Evolutionary conservation across 2,329 filamentous ascomycete species (phyloP), one percentile per base, ranked within the genome.

Genomic region (Hypomyces rosellus): DNA sequence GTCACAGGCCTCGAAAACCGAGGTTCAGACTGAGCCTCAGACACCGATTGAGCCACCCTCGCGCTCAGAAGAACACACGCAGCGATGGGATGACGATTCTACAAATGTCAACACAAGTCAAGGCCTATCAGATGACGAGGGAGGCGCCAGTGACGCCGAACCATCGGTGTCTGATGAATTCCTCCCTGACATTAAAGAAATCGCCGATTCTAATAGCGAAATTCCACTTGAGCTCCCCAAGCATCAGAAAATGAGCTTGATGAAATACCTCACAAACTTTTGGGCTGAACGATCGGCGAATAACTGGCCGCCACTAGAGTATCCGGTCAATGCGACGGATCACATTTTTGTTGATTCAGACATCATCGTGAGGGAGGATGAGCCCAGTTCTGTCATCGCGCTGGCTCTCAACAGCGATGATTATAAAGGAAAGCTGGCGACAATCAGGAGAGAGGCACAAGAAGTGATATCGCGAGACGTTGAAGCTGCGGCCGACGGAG

Each of bases 201-300:
- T 85, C 47, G 80, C 80, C 2, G 79, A 82, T 44, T 78, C 79
- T 53, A 74, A 84, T 54, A 80, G 74, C 2, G 82, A 84, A 47
- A 76, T 83, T 20, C 76, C 79, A 0, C 69, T 88, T 9, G 89
- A 95, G 59, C 77, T 99, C 12, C 89, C 90, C 1, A 96, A 89
- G 62, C 89, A 97, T 63, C 89, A 96, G 63, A 93, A 92, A 67
- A 91, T 84, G 51, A 96, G 90, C 42, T 74, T 97, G 57, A 86
- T 99, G 81, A 96, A 95, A 64, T 90, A 96, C 73, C 77, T 99
- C 42, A 93, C 90, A 14, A 96, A 92, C 61, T 99, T 99, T 68
- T 99, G 93, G 93, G 95, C 93, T 2, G 95, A 99, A 69, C 83
- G 93, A 48, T 97, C 93, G 44, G 89, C 95, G 20, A 96, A 90